Conservation (phyloP, 805 yeast species). For the Lachancea quebecensis region DNA sequence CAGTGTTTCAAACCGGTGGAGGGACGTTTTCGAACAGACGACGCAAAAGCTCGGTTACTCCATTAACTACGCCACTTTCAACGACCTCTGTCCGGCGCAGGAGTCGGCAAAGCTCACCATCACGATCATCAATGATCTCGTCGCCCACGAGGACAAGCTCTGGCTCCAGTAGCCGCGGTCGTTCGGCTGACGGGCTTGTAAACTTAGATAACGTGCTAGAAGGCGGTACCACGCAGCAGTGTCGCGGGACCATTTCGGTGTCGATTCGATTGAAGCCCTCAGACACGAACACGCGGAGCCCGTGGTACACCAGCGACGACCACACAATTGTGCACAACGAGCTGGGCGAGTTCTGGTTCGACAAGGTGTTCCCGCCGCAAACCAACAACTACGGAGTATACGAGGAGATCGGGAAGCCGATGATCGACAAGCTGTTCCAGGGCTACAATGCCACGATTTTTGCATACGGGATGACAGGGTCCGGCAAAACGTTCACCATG, state of each 20-base stretch:
- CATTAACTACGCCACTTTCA: constrained; percentile 5
- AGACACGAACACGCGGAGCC: constrained; percentile 26
- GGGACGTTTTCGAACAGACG: constrained; percentile 15
- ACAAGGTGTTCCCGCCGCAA: constrained; percentile 63
- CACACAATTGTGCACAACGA: constrained; percentile 44
- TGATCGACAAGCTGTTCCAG: constrained; percentile 48
- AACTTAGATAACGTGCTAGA: constrained; percentile 1
- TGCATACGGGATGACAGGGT: constrained; percentile 94
- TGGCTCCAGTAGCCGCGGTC: constrained; percentile 3
- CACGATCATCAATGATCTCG: constrained; percentile 7
- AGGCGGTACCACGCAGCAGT: constrained; percentile 23
- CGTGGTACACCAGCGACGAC: constrained; percentile 26
- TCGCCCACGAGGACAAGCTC: constrained; percentile 7
- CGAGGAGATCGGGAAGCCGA: constrained; percentile 43
- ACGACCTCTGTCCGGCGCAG: constrained; percentile 1
- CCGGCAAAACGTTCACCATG: constrained; percentile 88
- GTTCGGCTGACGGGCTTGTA: constrained; percentile 1
- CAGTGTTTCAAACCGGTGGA: constrained; percentile 16
- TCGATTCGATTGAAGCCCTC: constrained; percentile 72
- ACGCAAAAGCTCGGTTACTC: constrained; percentile 8
- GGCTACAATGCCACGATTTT: constrained; percentile 87
- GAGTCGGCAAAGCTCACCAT: constrained; percentile 14
- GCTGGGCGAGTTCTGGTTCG: constrained; percentile 65
- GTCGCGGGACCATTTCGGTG: constrained; percentile 68
- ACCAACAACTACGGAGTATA: constrained; percentile 57